Percentiles rank a stretch among this genome's conserved stretches.
These are phyloP conservation scores for Phytopythium aichiense DNA, from an alignment of 352 stramenopile species.

Conservation along the genomic window DNA sequence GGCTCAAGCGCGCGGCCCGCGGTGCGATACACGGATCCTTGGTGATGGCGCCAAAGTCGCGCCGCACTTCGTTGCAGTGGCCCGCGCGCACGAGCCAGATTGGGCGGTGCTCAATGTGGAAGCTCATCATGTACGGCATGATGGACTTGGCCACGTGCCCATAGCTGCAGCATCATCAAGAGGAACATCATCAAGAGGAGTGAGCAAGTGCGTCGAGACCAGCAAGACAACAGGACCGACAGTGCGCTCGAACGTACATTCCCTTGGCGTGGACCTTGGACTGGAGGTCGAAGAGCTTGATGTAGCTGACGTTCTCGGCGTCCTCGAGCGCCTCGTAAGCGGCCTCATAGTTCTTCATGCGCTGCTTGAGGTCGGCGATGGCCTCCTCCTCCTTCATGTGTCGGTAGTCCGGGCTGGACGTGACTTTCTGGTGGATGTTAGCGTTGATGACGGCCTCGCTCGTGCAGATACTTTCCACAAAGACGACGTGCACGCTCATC, in stretches of 20 bases:
- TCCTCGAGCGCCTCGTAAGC: slow-evolving; percentile 86
- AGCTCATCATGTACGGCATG: slow-evolving; percentile 93
- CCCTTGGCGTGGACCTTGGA: slow-evolving; percentile 85
- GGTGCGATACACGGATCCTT: slow-evolving; percentile 72
- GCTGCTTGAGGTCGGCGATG: slow-evolving; percentile 71
- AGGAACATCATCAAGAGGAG: neutral
- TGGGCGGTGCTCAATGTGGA: slow-evolving; percentile 91
- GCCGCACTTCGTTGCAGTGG: slow-evolving; percentile 72
- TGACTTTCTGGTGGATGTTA: slow-evolving; percentile 79
- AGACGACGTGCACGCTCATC: slow-evolving; percentile 86
- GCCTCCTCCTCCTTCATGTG: slow-evolving; percentile 67
- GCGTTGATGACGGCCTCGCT: slow-evolving; percentile 87
- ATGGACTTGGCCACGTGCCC: slow-evolving; percentile 90
- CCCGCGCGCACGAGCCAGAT: slow-evolving; percentile 92
- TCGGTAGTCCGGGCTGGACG: slow-evolving; percentile 78
- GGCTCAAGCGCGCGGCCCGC: slow-evolving; percentile 80
- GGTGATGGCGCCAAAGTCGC: slow-evolving; percentile 63
- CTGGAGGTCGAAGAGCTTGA: slow-evolving; percentile 88
- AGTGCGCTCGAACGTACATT: slow-evolving; percentile 38
- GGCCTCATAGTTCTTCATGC: slow-evolving; percentile 86
- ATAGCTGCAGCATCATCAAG: slow-evolving; percentile 26
- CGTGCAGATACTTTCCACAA: slow-evolving; percentile 93
- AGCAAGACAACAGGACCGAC: neutral
- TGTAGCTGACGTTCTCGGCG: slow-evolving; percentile 85
- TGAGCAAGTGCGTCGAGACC: neutral